Conservation (phyloP, 2,329 filamentous ascomycete species). For the Trichoderma brevicompactum region DNA sequence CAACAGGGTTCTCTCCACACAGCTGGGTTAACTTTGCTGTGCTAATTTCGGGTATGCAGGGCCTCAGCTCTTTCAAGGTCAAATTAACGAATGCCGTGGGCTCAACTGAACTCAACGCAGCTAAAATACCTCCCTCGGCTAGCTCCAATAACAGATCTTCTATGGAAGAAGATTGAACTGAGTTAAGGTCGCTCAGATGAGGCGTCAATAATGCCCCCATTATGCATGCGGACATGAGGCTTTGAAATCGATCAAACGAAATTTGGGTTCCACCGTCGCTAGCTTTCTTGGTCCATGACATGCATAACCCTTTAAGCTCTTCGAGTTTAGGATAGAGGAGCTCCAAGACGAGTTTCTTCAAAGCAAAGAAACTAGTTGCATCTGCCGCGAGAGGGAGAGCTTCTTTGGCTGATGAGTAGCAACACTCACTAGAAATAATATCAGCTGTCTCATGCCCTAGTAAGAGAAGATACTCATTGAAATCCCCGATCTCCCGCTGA, state of each 20-base stretch:
- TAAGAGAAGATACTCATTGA: slow-evolving; percentile 61
- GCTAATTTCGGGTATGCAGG: slow-evolving; percentile 52
- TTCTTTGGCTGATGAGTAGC: slow-evolving; percentile 21
- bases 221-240: slow-evolving; percentile 55
- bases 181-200: slow-evolving; percentile 52
- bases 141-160: slow-evolving; percentile 50
- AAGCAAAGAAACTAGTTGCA: slow-evolving; percentile 44
- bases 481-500: slow-evolving; percentile 48
- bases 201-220: slow-evolving; percentile 53
- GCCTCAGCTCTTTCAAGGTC: slow-evolving; percentile 50
- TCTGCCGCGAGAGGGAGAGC: slow-evolving; percentile 38
- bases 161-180: slow-evolving; percentile 54
- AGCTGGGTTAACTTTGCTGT: slow-evolving; percentile 46
- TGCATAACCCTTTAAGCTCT: slow-evolving; percentile 52
- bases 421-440: background rate
- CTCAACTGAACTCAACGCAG: slow-evolving; percentile 51
- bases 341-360: slow-evolving; percentile 58
- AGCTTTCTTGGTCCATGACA: slow-evolving; percentile 52
- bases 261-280: slow-evolving; percentile 54
- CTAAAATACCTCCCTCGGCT: slow-evolving; percentile 47
- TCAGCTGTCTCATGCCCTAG: slow-evolving; percentile 43
- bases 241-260: slow-evolving; percentile 58
- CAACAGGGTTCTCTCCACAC: slow-evolving; percentile 44
- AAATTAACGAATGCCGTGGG: slow-evolving; percentile 52
- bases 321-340: slow-evolving; percentile 58